phyloP scores from a whole-genome alignment of 306 rosid genomes.

The Medicago lupulina region DNA sequence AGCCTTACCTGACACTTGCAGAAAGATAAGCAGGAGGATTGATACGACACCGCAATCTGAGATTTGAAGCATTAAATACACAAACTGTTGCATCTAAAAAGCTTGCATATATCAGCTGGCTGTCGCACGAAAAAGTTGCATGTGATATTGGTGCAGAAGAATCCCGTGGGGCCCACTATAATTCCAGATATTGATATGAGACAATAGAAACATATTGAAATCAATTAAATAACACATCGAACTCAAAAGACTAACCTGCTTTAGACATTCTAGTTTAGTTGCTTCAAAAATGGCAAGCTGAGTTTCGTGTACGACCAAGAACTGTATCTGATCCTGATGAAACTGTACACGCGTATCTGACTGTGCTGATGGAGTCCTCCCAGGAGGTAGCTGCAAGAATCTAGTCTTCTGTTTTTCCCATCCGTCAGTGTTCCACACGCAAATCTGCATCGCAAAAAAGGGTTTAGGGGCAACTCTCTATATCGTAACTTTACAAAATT shows the following conservation, averaged over 20 bases:
- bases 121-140: conserved; percentile 92
- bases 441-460: conserved; percentile 58
- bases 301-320: conserved; percentile 93
- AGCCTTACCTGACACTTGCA: conserved; percentile 69
- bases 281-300: conserved; percentile 93
- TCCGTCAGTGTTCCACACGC: conserved; percentile 90
- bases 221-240: not conserved
- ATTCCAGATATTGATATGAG: conserved; percentile 26
- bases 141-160: conserved; percentile 86
- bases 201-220: not conserved
- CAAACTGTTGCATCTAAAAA: conserved; percentile 83
- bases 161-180: conserved; percentile 74
- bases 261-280: conserved; percentile 75
- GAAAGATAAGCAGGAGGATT: conserved; percentile 85
- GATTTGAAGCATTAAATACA: conserved; percentile 80
- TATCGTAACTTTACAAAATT: conserved; percentile 6
- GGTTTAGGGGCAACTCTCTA: conserved; percentile 21
- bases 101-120: conserved; percentile 94
- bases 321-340: conserved; percentile 89
- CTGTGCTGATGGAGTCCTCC: conserved; percentile 76
- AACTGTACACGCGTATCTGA: conserved; percentile 92
- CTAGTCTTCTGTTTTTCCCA: conserved; percentile 93
- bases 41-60: conserved; percentile 86
- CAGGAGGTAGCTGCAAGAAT: conserved; percentile 85
- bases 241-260: conserved; percentile 63